Evolutionary conservation across 495 filamentous ascomycete genomes (phyloP), one percentile per base, ranked within the genome.

Genomic region (Penicillium roqueforti): DNA sequence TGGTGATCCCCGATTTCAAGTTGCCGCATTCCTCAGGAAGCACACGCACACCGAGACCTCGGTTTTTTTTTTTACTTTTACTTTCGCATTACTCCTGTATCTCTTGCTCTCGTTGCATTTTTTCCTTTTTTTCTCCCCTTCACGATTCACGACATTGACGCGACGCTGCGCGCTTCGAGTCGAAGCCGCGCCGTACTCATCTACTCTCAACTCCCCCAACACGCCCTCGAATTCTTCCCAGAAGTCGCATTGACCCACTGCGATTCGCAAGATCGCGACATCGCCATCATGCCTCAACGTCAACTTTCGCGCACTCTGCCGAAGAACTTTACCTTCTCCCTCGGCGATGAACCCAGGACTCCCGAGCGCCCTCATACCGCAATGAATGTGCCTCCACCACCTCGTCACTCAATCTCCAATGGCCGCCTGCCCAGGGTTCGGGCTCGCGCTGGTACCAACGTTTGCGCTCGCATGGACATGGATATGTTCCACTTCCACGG

Each of bases 231-330:
- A 16, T 16, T 40, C 25, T 19, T 28, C 31, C 45, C 47, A 36
- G 50, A 48, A 45, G 26, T 61, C 55, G 54, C 47, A 46, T 59
- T 56, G 53, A 49, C 51, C 51, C 53, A 56, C 58, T 48, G 42
- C 46, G 36, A 39, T 54, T 53, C 46, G 37, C 16, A 31, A 44
- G 29, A 22, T 45, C 32, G 51, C 44, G 54, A 51, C 38, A 57
- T 45, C 40, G 49, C 39, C 67, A 69, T 47, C 60, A 81, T 81
- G 79, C 67, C 74, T 53, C 67, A 68, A 59, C 67, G 68, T 61
- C 77, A 75, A 53, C 71, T 85, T 25, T 86, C 82, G 57, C 83
- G 83, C 52, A 85, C 83, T 13, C 76, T 87, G 29, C 84, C 84
- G 20, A 78, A 83, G 46, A 83, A 81, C 68, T 86, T 86, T 66